Percentiles rank a stretch among this genome's conserved stretches.
Evolutionary conservation across 768 basidiomycete genomes (phyloP).

Genomic region (Phanerochaete sordida): DNA sequence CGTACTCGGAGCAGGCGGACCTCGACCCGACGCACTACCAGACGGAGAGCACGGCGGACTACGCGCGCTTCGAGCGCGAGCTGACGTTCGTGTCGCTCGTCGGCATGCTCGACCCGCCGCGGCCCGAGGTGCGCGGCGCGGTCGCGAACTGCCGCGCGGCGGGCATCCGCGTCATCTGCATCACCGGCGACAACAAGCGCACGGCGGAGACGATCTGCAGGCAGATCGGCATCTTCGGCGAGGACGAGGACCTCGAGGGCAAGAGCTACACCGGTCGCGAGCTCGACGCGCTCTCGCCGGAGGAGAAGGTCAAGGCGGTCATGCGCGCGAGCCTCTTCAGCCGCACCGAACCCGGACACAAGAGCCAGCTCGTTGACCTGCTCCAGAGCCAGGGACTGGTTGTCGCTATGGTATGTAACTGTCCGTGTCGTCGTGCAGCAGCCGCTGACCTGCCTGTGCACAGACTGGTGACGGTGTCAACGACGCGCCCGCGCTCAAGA

Average conservation of each 20-base stretch:
- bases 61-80: slow-evolving; percentile 85
- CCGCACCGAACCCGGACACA: slow-evolving; percentile 93
- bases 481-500: slow-evolving; percentile 95
- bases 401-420: slow-evolving; percentile 87
- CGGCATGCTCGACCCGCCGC: slow-evolving; percentile 97
- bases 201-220: slow-evolving; percentile 97
- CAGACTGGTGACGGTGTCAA: slow-evolving; percentile 98
- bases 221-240: slow-evolving; percentile 90
- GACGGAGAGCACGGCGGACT: slow-evolving; percentile 75
- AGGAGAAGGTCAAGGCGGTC: slow-evolving; percentile 84
- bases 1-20: slow-evolving; percentile 77
- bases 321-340: slow-evolving; percentile 87
- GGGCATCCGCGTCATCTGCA: slow-evolving; percentile 94
- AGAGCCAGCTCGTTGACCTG: slow-evolving; percentile 91
- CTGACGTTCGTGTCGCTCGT: slow-evolving; percentile 94
- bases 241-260: slow-evolving; percentile 84
- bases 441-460: background rate
- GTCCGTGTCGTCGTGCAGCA: slow-evolving; percentile 6
- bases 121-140: slow-evolving; percentile 86
- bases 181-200: slow-evolving; percentile 97
- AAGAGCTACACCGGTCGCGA: slow-evolving; percentile 96
- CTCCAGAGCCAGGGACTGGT: slow-evolving; percentile 89
- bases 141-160: slow-evolving; percentile 89
- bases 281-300: slow-evolving; percentile 73
- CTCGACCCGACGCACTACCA: slow-evolving; percentile 79